Evolutionary conservation across 257 asterid species (phyloP), one percentile per base, ranked within the genome.

Genomic region (Perilla frutescens): DNA sequence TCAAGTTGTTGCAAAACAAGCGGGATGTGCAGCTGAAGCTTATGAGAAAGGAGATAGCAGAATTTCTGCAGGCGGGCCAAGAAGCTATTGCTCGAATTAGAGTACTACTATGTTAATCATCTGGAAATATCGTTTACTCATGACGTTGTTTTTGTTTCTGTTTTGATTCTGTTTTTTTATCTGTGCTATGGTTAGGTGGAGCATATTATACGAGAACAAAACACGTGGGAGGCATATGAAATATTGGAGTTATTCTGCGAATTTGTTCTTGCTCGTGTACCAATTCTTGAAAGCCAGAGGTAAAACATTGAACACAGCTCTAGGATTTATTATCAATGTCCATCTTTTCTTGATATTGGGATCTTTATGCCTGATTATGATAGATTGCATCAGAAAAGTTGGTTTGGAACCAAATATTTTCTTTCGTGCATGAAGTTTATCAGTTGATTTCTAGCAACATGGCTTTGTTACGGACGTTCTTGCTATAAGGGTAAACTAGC

Each of bases 41-140:
- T 66, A 91, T 91, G 96, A 80, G 91, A 20, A 94, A 90, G 78
- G 97, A 91, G 87, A 91, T 94, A 44, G 96, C 97, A 20, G 95
- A 90, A 41, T 91, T 94, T 84, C 83, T 94, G 76, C 96, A 82
- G 77, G 77, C 96, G 61, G 98, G 97, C 70, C 97, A 89, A 70
- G 97, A 93, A 83, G 58, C 95, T 37, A 89, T 94, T 59, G 97
- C 97, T 78, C 91, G 96, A 74, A 94, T 94, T 68, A 84, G 96
- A 82, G 98, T 94, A 80, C 48, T 61, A 20, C 10, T 41, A 20
- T 20, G 26, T 70, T 40, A 9, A 32, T 70, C 77, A 74, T 70
- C 13, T 61, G 7, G 31, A 65, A 44, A 44, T 31, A 53, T 66
- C 60, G 8, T 32, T 74, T 64, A 8, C 76, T 63, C 58, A 7